Conservation (phyloP, 345 rosid genomes). For the Aquilaria malaccensis region DNA sequence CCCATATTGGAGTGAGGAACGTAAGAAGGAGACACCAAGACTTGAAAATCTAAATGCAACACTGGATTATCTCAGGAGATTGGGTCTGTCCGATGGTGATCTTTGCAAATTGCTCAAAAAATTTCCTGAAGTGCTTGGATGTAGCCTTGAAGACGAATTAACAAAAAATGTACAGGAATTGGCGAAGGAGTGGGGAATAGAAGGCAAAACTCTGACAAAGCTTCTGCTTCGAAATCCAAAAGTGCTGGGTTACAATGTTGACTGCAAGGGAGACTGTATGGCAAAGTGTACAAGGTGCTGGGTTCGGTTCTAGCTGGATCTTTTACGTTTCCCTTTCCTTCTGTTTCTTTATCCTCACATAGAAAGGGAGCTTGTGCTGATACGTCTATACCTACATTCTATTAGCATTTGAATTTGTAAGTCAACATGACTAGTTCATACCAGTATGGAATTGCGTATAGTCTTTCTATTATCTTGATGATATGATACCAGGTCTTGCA, state of each 20-base stretch:
- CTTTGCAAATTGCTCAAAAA: slow-evolving; percentile 69
- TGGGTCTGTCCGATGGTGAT: slow-evolving; percentile 60
- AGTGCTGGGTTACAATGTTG: slow-evolving; percentile 83
- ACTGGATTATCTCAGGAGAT: slow-evolving; percentile 55
- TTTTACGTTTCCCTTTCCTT: too few relatives aligned
- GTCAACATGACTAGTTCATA: not conserved
- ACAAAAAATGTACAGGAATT: slow-evolving; percentile 59
- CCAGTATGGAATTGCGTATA: too few relatives aligned
- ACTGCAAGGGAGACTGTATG: slow-evolving; percentile 90
- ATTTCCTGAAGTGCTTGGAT: slow-evolving; percentile 87
- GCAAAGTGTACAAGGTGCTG: slow-evolving; percentile 91
- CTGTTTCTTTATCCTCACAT: not conserved
- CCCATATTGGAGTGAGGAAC: slow-evolving; percentile 91
- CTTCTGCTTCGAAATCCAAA: slow-evolving; percentile 84
- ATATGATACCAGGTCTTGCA: too few relatives aligned
- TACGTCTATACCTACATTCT: not conserved
- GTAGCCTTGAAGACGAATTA: slow-evolving; percentile 64
- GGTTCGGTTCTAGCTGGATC: slow-evolving; percentile 64
- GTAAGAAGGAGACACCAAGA: slow-evolving; percentile 55
- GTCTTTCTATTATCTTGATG: too few relatives aligned
- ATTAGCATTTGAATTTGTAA: not conserved
- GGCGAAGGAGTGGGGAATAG: slow-evolving; percentile 73
- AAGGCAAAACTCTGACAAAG: slow-evolving; percentile 57
- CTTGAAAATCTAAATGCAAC: slow-evolving; percentile 37
- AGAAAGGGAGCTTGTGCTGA: slow-evolving; percentile 3